Base-by-base conservation (phyloP, 129 eudicot species). In the Flaveria linearis region DNA sequence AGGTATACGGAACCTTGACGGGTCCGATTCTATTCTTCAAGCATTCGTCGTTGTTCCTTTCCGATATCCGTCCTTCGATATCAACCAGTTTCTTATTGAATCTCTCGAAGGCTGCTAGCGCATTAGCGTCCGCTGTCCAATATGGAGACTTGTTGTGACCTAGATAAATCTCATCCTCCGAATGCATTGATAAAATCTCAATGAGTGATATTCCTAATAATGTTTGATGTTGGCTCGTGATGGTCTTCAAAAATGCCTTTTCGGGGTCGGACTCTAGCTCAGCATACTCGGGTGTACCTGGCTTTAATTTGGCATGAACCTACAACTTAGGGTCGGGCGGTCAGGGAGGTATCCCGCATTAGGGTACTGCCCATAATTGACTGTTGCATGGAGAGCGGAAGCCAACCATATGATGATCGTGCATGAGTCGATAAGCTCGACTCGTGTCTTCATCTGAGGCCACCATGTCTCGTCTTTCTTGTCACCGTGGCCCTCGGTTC, bases 391-490 rank as follows among this genome's bases (percentile, higher is more conserved):
- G 72, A 86, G 88, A 17, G 90, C 90, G 0, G 90, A 86, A 42
- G 87, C 88, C 23, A 86, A 75, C 90, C 90, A 86, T 74, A 86
- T 86, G 52, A 86, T 81, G 77, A 80, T 86, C 23, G 86, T 87
- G 74, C 90, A 87, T 10, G 83, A 58, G 41, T 70, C 50, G 25
- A 81, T 46, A 4, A 87, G 88, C 1, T 87, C 88, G 2, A 62
- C 50, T 10, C 60, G 62, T 70, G 88, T 81, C 10, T 87, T 74
- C 88, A 87, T 75, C 14, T 64, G 33, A 14, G 88, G 86, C 88
- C 90, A 87, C 90, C 90, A 81, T 45, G 82, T 84, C 69, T 87
- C 86, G 66, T 87, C 82, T 72, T 87, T 78, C 81, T 78, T 84
- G 86, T 87, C 90, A 65, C 88, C 90, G 41, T 87, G 90, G 23